These are phyloP conservation scores for Pseudognaphalium luteoalbum DNA, from an alignment of 129 eudicot genomes.

Conservation along the genomic window DNA sequence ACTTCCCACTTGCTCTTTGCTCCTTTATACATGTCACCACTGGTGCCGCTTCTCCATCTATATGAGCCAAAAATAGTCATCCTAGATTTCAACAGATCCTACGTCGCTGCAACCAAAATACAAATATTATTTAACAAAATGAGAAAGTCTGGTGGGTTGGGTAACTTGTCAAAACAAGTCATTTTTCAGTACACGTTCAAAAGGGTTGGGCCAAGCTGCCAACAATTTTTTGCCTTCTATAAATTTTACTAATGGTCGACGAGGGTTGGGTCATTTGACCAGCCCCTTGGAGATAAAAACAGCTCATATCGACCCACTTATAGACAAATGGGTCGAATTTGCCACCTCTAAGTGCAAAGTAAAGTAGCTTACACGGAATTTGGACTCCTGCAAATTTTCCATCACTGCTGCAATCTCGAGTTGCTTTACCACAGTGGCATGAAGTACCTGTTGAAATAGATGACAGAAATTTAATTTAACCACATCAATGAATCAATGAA, in stretches of 20 bases:
- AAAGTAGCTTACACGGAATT: slow-evolving; percentile 51
- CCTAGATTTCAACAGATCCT: slow-evolving; percentile 36
- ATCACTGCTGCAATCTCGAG: slow-evolving; percentile 54
- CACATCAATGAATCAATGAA: background rate
- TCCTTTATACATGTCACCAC: slow-evolving; percentile 17
- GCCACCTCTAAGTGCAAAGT: background rate
- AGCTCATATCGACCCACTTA: background rate
- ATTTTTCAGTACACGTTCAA: background rate
- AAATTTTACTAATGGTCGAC: background rate
- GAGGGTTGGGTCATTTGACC: too few species aligned
- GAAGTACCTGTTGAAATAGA: slow-evolving; percentile 51
- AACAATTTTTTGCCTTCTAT: background rate
- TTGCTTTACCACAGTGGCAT: slow-evolving; percentile 74
- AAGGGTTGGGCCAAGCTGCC: background rate
- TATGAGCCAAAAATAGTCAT: slow-evolving; percentile 5
- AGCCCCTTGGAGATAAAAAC: background rate
- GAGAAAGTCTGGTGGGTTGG: background rate
- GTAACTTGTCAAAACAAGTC: background rate
- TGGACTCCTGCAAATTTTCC: slow-evolving; percentile 57
- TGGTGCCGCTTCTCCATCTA: slow-evolving; percentile 3
- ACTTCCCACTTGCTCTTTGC: slow-evolving; percentile 24
- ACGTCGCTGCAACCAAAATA: slow-evolving; percentile 49
- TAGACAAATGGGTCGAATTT: background rate
- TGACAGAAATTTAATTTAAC: background rate
- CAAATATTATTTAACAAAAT: background rate